Percentiles rank a stretch among this genome's conserved stretches.
These are phyloP conservation scores for Colletotrichum orbiculare DNA, from an alignment of 2,329 filamentous ascomycete species.

Conservation along the genomic window DNA sequence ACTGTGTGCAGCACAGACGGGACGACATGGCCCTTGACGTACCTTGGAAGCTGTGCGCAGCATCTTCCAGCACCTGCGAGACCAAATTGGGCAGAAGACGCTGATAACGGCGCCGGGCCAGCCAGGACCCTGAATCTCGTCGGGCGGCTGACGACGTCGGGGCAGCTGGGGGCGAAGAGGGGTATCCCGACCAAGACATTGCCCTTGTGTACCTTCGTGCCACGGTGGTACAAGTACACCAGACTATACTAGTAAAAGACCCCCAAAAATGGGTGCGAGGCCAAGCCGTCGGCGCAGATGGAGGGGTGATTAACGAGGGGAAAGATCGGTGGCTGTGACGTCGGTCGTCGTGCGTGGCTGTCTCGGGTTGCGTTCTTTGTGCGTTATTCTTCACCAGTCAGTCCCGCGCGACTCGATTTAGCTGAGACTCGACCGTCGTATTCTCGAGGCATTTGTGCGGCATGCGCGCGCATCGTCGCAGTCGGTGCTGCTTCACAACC, in stretches of 20 bases:
- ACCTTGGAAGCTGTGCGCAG: neutral
- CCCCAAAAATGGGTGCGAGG: neutral
- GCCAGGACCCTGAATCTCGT: conserved; percentile 30
- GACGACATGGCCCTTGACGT: neutral
- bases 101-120: conserved; percentile 1
- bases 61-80: conserved; percentile 21
- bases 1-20: neutral
- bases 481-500: no score
- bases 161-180: conserved; percentile 14
- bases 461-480: conserved; percentile 6
- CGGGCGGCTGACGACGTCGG: conserved; percentile 25
- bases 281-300: conserved; percentile 4
- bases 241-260: no score
- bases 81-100: neutral
- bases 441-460: conserved; percentile 28
- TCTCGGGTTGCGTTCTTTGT: conserved; percentile 32
- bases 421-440: conserved; percentile 15
- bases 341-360: conserved; percentile 26
- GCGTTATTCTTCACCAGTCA: conserved; percentile 30
- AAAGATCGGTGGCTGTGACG: conserved; percentile 27
- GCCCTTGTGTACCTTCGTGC: no score
- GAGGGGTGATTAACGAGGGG: no score
- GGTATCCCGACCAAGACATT: conserved; percentile 16
- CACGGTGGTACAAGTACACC: no score
- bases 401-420: conserved; percentile 10